Evolutionary conservation across 768 basidiomycete genomes (phyloP), one percentile per base, ranked within the genome.

Genomic region (Rhodotorula paludigena): DNA sequence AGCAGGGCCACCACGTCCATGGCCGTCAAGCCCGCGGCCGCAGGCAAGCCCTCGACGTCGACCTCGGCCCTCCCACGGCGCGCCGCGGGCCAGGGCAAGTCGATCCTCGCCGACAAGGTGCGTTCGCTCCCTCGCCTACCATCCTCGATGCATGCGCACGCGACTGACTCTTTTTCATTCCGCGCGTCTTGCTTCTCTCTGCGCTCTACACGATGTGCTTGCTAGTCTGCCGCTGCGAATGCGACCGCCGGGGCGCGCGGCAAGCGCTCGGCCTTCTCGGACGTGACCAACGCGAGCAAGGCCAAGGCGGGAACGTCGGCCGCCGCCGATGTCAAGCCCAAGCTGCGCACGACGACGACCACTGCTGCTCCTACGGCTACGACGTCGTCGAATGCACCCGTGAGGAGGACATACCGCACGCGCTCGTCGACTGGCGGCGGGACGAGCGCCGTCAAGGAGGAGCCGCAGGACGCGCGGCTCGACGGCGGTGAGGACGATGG

Each of bases 201-300:
- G 3, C 28, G 41, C 8, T 11, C 21, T 45, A 44, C 53, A 35
- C 52, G 15, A 42, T 18, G 7, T 33, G 38, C 25, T 28, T 33
- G 23, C 6, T 6, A 57, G 65, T 16, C 47, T 39, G 53, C 53
- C 21, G 53, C 53, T 32, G 45, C 51, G 1, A 47, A 32, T 21
- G 57, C 63, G 1, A 38, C 65, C n/a, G 64, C 55, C 28, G 66
- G 42, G 23, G 66, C 51, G 12, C 89, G 89, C 76, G 84, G 88
- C 62, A 90, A 89, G 77, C 86, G 89, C 28, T 86, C 86, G 56
- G 88, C 85, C 0, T 81, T 90, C 48, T 84, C 84, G 23, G 89
- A 90, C 76, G 86, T 90, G 51, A 84, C 85, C 14, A 78, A 78
- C 68, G 74, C 68, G 35, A 23, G 60, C 21, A 77, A 74, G 61